Evolutionary conservation across 225 moss, liverwort and hornwort species (phyloP).

Genomic region (Thuidium tamariscinum): DNA sequence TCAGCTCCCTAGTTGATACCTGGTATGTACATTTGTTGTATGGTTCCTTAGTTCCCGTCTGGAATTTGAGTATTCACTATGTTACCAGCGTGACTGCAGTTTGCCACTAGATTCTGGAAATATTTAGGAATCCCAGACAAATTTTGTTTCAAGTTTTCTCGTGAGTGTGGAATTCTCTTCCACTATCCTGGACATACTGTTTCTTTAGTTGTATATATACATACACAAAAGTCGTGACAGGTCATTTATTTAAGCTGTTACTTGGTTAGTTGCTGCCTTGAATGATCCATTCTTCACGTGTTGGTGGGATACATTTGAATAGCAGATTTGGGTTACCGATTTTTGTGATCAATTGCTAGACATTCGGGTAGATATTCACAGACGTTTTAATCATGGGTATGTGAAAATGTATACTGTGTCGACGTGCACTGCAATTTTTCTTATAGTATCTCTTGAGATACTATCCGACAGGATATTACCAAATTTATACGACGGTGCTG

Average conservation of each 20-base stretch:
- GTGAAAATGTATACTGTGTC: not conserved
- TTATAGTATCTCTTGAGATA: not conserved
- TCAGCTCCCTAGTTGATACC: constrained; percentile 21
- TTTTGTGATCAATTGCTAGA: not conserved
- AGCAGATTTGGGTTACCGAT: not conserved
- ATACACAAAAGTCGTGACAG: not conserved
- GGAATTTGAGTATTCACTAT: constrained; percentile 22
- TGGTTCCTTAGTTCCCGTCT: not conserved
- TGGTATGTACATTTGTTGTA: constrained; percentile 11
- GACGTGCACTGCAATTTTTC: not conserved
- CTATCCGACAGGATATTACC: not conserved
- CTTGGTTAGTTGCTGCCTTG: not conserved
- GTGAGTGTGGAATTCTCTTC: not conserved
- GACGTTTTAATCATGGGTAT: not conserved
- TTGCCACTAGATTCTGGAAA: constrained; percentile 15
- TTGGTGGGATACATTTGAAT: not conserved
- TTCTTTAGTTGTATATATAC: constrained; percentile 9
- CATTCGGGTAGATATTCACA: not conserved
- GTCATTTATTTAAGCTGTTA: not conserved
- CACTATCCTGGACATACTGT: constrained; percentile 11
- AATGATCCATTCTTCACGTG: not conserved
- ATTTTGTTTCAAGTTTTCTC: constrained; percentile 25
- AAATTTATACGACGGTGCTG: not conserved
- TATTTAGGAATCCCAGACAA: constrained; percentile 7
- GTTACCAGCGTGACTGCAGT: constrained; percentile 4